phyloP scores from a whole-genome alignment of 352 stramenopile species.

The Globisporangium middletonii region DNA sequence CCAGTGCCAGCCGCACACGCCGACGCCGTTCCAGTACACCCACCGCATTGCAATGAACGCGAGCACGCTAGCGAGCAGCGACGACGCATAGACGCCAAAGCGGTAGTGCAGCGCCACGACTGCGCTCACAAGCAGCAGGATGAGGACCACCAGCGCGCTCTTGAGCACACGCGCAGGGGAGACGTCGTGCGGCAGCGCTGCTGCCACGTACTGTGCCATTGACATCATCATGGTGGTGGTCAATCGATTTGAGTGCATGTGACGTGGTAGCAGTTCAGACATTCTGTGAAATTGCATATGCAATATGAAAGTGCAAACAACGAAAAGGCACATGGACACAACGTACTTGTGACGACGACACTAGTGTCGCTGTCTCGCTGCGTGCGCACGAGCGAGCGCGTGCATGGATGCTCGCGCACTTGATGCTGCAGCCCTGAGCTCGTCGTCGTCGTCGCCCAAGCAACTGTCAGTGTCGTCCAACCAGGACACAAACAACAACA shows the following conservation, averaged over 20 bases:
- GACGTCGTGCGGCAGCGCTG: conserved; percentile 35
- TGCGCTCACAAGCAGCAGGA: conserved; percentile 4
- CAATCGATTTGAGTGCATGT: no score
- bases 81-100: conserved; percentile 19
- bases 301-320: no score
- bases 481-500: not conserved
- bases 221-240: not conserved
- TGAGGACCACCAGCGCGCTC: conserved; percentile 3
- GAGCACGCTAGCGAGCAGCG: conserved; percentile 15
- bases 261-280: no score
- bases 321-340: no score
- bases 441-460: no score
- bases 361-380: no score
- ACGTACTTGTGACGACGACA: no score
- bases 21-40: conserved; percentile 58
- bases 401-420: no score
- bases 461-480: no score
- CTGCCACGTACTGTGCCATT: not conserved
- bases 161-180: conserved; percentile 25
- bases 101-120: conserved; percentile 17
- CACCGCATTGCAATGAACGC: conserved; percentile 27
- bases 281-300: no score
- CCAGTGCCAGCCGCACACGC: conserved; percentile 46
- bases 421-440: no score
- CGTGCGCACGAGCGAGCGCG: no score